Percentiles rank a stretch among this genome's conserved stretches.
Evolutionary conservation across 1,284 basidiomycete genomes (phyloP).

Genomic region (Prillingera fragicola): DNA sequence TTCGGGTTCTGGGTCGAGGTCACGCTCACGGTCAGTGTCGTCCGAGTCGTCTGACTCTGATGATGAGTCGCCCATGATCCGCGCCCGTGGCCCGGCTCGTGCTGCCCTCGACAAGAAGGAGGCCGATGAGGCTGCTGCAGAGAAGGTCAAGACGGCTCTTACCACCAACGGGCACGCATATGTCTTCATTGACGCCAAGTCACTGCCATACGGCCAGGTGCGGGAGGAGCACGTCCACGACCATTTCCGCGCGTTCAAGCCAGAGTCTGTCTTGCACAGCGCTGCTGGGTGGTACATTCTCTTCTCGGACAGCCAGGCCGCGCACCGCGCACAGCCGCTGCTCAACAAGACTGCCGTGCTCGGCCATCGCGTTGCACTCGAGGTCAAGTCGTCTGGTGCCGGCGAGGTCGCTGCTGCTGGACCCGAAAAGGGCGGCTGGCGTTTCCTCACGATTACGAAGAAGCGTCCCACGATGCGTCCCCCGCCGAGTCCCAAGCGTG

Average conservation of each 20-base stretch:
- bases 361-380: constrained; percentile 27
- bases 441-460: constrained; percentile 37
- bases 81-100: constrained; percentile 11
- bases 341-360: constrained; percentile 35
- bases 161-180: constrained; percentile 33
- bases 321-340: constrained; percentile 26
- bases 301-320: constrained; percentile 31
- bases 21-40: constrained; percentile 15
- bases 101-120: constrained; percentile 19
- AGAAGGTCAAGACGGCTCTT: constrained; percentile 29
- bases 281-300: constrained; percentile 43
- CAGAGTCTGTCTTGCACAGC: constrained; percentile 31
- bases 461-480: constrained; percentile 21
- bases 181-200: constrained; percentile 36
- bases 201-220: constrained; percentile 20
- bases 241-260: constrained; percentile 44
- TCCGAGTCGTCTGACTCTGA: constrained; percentile 30
- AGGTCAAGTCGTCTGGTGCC: constrained; percentile 21
- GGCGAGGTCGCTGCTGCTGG: constrained; percentile 7
- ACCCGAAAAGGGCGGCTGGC: constrained; percentile 20
- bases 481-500: constrained; percentile 13
- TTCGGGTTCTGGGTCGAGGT: constrained; percentile 13
- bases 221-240: constrained; percentile 33
- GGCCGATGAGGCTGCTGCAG: constrained; percentile 24
- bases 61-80: constrained; percentile 19